Base-by-base conservation (phyloP, 2,329 filamentous ascomycete species). In the Sodiomyces alkalinus region DNA sequence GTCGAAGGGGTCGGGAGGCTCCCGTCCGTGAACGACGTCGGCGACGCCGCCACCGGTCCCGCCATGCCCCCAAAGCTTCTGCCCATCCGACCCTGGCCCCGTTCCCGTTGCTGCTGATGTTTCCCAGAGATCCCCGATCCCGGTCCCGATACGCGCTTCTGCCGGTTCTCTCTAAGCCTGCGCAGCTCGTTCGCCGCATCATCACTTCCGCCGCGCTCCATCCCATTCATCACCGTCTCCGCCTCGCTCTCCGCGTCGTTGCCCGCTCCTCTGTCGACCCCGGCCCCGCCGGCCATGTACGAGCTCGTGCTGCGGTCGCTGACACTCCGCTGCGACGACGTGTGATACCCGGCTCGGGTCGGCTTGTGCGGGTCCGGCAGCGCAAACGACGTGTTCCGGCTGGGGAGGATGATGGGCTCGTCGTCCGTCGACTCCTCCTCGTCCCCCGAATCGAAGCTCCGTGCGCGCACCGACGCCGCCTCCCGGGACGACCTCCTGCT, bases 341-440 rank as follows among this genome's bases (percentile, higher is more conserved):
- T 17, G 36, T 62, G 58, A 18, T 64, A 60, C 14, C 63, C 58
- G 23, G 60, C 57, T 2, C 56, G 56, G 6, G 49, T 39, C 4
- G 64, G 60, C 35, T 59, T 62, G 17, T 55, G 48, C 1, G 67
- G 63, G 30, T 69, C 64, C 0, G 66, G 67, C 6, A 71, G 47
- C 2, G 60, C 63, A 44, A 74, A 75, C 1, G 70, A 74, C 4
- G 56, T 56, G 34, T 60, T 68, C 23, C 69, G 59, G 43, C 69
- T 74, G 17, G 71, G 70, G 21, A 77, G 69, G 27, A 75, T 60
- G 34, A 76, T 75, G 9, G 68, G 68, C 32, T 76, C 72, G 30
- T 76, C 71, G 35, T 77, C 72, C 4, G 62, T 62, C 0, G 69
- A 74, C 2, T 68, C 73, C 3, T 62, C 62, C 0, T 62, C 62